Evolutionary conservation across 345 rosid genomes (phyloP).

Genomic region (Citrus mangshanensis): DNA sequence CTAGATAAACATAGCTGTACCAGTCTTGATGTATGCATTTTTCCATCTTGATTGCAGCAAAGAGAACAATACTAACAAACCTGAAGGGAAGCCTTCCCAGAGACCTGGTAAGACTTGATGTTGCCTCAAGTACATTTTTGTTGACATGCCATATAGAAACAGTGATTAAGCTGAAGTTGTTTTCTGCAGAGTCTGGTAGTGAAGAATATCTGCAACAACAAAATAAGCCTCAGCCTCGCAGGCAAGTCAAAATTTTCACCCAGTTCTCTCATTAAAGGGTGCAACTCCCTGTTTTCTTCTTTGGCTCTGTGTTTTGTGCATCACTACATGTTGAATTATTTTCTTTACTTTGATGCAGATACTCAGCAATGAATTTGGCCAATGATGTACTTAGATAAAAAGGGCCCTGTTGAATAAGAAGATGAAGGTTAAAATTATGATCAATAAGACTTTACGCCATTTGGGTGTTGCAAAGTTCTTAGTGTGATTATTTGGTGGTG

Average conservation of each 20-base stretch:
- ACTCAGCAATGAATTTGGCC: constrained; percentile 79
- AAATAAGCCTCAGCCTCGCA: constrained; percentile 50
- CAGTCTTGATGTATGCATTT: constrained; percentile 2
- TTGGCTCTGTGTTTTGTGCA: neutral
- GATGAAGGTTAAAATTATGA: constrained; percentile 36
- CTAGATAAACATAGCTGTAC: neutral
- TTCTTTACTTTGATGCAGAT: constrained; percentile 35
- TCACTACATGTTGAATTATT: neutral
- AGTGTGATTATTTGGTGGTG: constrained; percentile 37
- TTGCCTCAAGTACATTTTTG: neutral
- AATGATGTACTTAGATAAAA: constrained; percentile 42
- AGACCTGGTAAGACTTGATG: constrained; percentile 46
- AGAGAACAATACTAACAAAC: constrained; percentile 40
- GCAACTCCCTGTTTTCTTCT: neutral
- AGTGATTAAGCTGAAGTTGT: constrained; percentile 4
- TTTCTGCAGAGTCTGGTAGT: constrained; percentile 39
- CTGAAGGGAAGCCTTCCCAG: constrained; percentile 50
- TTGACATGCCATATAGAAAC: neutral
- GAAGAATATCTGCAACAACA: constrained; percentile 59
- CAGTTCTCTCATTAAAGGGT: neutral
- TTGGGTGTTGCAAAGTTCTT: constrained; percentile 23
- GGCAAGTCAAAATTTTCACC: constrained; percentile 33
- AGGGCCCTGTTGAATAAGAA: constrained; percentile 33
- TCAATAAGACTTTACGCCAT: constrained; percentile 11
- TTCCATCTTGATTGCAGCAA: constrained; percentile 43